A percentile compares a stretch with the other conserved stretches of the same genome.
Conservation (phyloP, 441 rosid genomes). For the Populus hybrid region DNA sequence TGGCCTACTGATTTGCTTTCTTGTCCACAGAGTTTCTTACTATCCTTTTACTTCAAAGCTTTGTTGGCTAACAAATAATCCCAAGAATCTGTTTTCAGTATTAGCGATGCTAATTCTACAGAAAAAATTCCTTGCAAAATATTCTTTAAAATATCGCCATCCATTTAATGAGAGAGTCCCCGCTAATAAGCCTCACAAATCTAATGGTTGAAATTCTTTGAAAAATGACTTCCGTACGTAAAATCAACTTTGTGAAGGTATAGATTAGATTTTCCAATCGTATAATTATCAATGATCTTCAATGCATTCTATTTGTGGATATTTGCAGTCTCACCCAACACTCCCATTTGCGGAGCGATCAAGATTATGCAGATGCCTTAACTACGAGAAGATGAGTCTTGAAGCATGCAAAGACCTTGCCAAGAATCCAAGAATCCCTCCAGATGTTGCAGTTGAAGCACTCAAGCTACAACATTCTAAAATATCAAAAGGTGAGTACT, state of each 20-base stretch:
- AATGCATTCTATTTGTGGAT: background rate
- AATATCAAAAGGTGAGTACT: conserved; percentile 9
- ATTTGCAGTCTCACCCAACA: conserved; percentile 60
- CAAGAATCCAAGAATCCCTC: conserved; percentile 78
- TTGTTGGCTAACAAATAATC: too few relatives aligned
- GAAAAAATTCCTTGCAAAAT: too few relatives aligned
- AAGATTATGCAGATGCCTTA: conserved; percentile 58
- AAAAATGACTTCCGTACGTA: background rate
- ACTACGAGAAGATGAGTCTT: conserved; percentile 59
- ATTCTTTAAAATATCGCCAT: too few relatives aligned
- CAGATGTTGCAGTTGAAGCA: conserved; percentile 56
- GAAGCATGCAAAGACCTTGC: conserved; percentile 73
- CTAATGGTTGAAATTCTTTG: too few relatives aligned
- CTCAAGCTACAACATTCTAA: conserved; percentile 50
- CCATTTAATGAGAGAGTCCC: too few relatives aligned
- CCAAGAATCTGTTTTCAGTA: too few relatives aligned
- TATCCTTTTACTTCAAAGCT: too few relatives aligned
- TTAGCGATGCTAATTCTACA: too few relatives aligned
- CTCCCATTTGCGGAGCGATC: conserved; percentile 57
- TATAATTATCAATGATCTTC: background rate
- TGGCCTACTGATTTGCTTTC: too few relatives aligned
- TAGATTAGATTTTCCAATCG: background rate
- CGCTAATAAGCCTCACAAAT: too few relatives aligned
- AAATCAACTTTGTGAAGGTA: background rate
- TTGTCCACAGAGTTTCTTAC: too few relatives aligned